Base-by-base conservation (phyloP, 495 filamentous ascomycete genomes). In the Viridothelium virens region DNA sequence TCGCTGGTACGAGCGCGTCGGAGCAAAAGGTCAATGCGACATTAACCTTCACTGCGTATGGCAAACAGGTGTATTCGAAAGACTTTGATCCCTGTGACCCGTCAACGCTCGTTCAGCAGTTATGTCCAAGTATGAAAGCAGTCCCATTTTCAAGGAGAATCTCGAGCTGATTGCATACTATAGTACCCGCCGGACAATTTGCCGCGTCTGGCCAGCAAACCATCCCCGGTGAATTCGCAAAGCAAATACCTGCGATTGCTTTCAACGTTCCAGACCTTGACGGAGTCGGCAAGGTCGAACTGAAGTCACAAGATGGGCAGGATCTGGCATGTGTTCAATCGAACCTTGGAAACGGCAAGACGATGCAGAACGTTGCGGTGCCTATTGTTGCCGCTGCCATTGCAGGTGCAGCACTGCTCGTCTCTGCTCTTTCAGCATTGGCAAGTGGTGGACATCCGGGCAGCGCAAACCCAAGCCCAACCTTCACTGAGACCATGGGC, bases 201-300 rank as follows among this genome's bases (percentile, higher is more conserved):
- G 75, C 85, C 14, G 91, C 94, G 2, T 77, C 76, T 37, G 93
- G 92, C 9, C 74, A 73, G 0, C 85, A 92, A 72, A 66, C 72
- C 11, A 89, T 98, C 36, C 90, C 94, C 3, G 68, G 80, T 0
- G 71, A 84, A 48, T 91, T 86, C 73, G 87, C 88, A 18, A 83
- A 79, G 65, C 75, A 89, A 74, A 93, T 98, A 64, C 94, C 94
- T 9, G 82, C 86, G 0, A 96, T 98, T 69, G 94, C 94, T 3
- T 98, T 97, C 77, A 83, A 84, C 64, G 81, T 98, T 44, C 94
- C 94, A 34, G 91, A 98, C 77, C 85, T 98, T 64, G 91, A 92
- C 56, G 92, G 93, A 41, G 79, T 89, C 76, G 94, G 91, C 44
- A 92, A 87, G 48, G 75, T 98, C 66, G 77, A 91, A 68, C 80